Evolutionary conservation across 2,329 filamentous ascomycete species (phyloP), one percentile per base, ranked within the genome.

Genomic region (Periconia digitata): DNA sequence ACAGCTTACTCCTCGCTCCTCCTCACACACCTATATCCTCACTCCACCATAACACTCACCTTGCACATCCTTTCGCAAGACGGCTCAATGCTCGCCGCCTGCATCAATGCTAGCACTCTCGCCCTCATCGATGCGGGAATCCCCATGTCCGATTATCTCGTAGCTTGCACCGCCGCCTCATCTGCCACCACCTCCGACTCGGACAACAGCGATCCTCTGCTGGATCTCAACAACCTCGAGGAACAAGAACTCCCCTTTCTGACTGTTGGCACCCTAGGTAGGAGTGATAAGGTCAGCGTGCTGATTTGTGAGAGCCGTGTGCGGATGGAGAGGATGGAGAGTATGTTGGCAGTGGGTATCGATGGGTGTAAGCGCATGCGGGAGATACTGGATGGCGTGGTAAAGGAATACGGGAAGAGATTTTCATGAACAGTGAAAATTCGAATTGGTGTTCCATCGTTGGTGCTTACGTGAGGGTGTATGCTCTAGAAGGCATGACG

Each of bases 91-190:
- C 85, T 99, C 17, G 91, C 92, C 0, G 88, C 91, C 0, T 90
- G 92, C 39, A 79, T 97, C 59, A 99, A 99, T 65, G 94, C 94
- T 3, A 84, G 89, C 0, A 96, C 92, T 0, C 83, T 99, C 12
- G 94, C 94, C 0, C 83, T 97, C 18, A 86, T 97, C 53, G 94
- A 99, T 68, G 94, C 94, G 0, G 94, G 94, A 44, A 87, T 99
- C 17, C 94, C 94, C 20, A 96, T 97, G 92, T 85, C 85, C 2
- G 90, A 95, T 67, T 95, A 96, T 67, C 82, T 97, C 2, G 85
- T 86, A 18, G 90, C 92, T 6, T 95, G 90, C 73, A 96, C 92
- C 0, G 89, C 90, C 0, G 94, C 92, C 3, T 89, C 86, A 13
- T 90, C 87, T 0, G 85, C 85, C 0, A 81, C 84, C 0, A 55